Evolutionary conservation across 2,329 filamentous ascomycete species (phyloP).

Genomic region (Aaosphaeria arxii): DNA sequence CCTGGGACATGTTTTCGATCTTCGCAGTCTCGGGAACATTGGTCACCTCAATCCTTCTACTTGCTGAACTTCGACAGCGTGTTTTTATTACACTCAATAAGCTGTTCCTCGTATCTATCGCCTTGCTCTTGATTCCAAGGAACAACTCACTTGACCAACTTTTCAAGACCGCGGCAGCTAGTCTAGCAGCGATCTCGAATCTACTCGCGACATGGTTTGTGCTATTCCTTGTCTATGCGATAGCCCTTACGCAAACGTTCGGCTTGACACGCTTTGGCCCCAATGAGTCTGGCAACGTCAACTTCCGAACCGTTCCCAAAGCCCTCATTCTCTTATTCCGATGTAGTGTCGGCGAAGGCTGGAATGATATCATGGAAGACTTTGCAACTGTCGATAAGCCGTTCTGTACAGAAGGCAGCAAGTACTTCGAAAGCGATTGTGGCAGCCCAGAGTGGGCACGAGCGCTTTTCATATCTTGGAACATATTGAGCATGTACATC

Average conservation of each 20-base stretch:
- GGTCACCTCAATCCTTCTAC: conserved; percentile 72
- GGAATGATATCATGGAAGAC: conserved; percentile 97
- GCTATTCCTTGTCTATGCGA: conserved; percentile 92
- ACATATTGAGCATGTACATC: conserved; percentile 99
- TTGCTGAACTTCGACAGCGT: conserved; percentile 55
- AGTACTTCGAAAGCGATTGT: conserved; percentile 87
- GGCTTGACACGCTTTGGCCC: conserved; percentile 84
- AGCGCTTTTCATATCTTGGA: conserved; percentile 91
- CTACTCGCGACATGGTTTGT: conserved; percentile 96
- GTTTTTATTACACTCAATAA: conserved; percentile 85
- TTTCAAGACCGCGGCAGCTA: conserved; percentile 97
- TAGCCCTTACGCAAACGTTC: conserved; percentile 93
- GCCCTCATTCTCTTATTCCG: conserved; percentile 90
- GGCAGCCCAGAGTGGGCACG: conserved; percentile 87
- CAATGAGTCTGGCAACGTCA: conserved; percentile 73
- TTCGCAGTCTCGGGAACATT: conserved; percentile 77
- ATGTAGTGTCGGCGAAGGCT: conserved; percentile 90
- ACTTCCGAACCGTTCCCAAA: conserved; percentile 91
- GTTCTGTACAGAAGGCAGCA: conserved; percentile 68
- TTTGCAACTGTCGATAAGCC: conserved; percentile 78
- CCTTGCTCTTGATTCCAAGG: conserved; percentile 85
- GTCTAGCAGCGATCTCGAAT: conserved; percentile 85
- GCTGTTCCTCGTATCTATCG: conserved; percentile 85
- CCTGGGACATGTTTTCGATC: conserved; percentile 92
- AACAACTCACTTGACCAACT: conserved; percentile 97